phyloP scores from a whole-genome alignment of 768 basidiomycete genomes.

The Collybia sordida region DNA sequence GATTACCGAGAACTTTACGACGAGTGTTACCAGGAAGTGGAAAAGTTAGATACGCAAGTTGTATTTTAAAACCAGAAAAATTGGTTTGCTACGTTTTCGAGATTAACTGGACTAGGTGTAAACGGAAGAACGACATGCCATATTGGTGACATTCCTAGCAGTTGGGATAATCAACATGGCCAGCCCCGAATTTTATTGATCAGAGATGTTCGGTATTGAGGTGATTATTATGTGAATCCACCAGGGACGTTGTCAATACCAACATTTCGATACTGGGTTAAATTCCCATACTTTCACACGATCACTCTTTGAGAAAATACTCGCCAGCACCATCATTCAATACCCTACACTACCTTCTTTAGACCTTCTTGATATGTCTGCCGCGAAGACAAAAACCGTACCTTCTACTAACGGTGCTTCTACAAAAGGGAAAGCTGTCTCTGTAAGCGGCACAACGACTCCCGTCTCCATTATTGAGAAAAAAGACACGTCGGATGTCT shows the following conservation, averaged over 20 bases:
- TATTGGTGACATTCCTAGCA: no score
- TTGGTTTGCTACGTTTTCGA: no score
- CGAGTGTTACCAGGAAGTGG: slow-evolving; percentile 84
- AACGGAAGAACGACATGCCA: no score
- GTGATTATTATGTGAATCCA: no score
- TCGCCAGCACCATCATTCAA: slow-evolving; percentile 15
- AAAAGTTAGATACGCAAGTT: slow-evolving; percentile 71
- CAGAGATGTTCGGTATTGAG: no score
- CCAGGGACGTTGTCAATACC: no score
- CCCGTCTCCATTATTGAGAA: slow-evolving; percentile 41
- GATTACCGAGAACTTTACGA: slow-evolving; percentile 88
- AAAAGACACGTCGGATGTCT: slow-evolving; percentile 43
- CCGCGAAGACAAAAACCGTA: slow-evolving; percentile 55
- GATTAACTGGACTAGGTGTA: no score
- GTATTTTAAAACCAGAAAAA: no score
- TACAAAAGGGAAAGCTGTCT: slow-evolving; percentile 40
- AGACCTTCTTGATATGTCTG: slow-evolving; percentile 35
- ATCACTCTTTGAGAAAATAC: slow-evolving; percentile 11
- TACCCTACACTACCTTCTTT: slow-evolving; percentile 19
- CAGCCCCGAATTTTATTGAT: no score
- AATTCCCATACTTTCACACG: slow-evolving; percentile 19
- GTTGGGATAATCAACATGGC: no score
- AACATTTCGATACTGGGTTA: no score
- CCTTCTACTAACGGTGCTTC: slow-evolving; percentile 39
- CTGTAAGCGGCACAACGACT: slow-evolving; percentile 48